Base-by-base conservation (phyloP, 2,329 filamentous ascomycete genomes). In the Talaromyces pinophilus region DNA sequence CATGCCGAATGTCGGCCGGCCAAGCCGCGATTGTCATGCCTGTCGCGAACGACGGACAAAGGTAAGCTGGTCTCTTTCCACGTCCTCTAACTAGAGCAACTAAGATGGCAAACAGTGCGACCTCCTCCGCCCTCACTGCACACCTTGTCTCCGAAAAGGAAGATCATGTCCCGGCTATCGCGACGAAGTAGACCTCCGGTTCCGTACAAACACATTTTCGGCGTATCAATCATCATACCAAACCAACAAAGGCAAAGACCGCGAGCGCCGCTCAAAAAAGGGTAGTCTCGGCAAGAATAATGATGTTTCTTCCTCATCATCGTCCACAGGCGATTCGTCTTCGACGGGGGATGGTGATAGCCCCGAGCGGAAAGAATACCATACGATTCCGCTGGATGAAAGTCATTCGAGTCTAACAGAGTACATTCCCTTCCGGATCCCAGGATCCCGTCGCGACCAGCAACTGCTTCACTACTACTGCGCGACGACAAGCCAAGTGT, bases 1-100 rank as follows among this genome's bases (percentile, higher is more conserved):
- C 8, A 63, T 63, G 61, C 61, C 61, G 8, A 63, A 63, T 30
- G 61, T 63, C 19, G 61, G 61, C 15, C 61, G 61, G 42, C 61
- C 61, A 13, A 63, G 61, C 17, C 61, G 61, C 35, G 61, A 54
- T 63, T 63, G 46, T 50, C 30, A 63, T 38, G 13, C 44, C 22
- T 63, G 61, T n/a, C 61, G 61, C 22, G 15, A 40, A 38, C 30
- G 61, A 30, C 61, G 61, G n/a, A 52, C 50, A 1, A 63, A 54
- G 61, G 61, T 63, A 40, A 40, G 44, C n/a, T n/a, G 7, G 5
- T 28, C 7, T 19, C 42, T n/a, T 4, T 19, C 42, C 3, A 46
- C 42, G 22, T 46, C n/a, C n/a, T 22, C 8, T 10, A 8, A 46
- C 8, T 19, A 22, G 11, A 46, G 8, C n/a, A 46, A 11, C 8